Conservation (phyloP, 2,329 filamentous ascomycete species). For the Bipolaris gigantea region DNA sequence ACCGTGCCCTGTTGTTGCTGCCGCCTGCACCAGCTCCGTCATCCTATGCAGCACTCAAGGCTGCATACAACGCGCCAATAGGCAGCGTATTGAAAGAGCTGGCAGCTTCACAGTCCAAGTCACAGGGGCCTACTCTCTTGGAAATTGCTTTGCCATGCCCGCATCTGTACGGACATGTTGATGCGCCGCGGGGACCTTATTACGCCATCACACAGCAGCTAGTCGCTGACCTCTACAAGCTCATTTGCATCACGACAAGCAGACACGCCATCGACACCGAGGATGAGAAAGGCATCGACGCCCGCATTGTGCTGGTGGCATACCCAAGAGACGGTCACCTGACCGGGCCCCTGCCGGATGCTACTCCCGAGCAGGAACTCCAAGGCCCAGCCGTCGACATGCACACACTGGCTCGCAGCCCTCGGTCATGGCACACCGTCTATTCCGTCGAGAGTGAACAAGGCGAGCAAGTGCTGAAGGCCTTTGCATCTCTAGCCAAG, state of each 20-base stretch:
- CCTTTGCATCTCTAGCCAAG: slow-evolving; percentile 44
- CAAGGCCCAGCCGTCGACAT: slow-evolving; percentile 56
- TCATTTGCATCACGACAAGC: slow-evolving; percentile 73
- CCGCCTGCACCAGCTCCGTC: slow-evolving; percentile 49
- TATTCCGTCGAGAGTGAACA: slow-evolving; percentile 68
- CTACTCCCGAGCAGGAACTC: slow-evolving; percentile 34
- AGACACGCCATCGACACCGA: slow-evolving; percentile 64
- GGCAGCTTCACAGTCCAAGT: slow-evolving; percentile 33
- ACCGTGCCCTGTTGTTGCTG: slow-evolving; percentile 48
- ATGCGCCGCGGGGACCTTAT: slow-evolving; percentile 56
- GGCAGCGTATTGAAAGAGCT: slow-evolving; percentile 48
- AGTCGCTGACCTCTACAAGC: slow-evolving; percentile 74
- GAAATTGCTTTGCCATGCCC: slow-evolving; percentile 67
- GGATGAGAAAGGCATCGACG: slow-evolving; percentile 72
- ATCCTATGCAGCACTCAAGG: slow-evolving; percentile 47
- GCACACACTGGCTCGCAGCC: slow-evolving; percentile 50
- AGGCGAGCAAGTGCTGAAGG: slow-evolving; percentile 61
- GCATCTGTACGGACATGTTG: slow-evolving; percentile 58
- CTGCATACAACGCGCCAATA: slow-evolving; percentile 49
- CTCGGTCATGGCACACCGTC: slow-evolving; percentile 64
- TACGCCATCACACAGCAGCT: slow-evolving; percentile 74
- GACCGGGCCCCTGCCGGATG: slow-evolving; percentile 22
- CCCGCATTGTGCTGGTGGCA: slow-evolving; percentile 72
- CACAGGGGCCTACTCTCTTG: slow-evolving; percentile 47
- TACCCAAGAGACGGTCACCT: slow-evolving; percentile 49